Conservation (phyloP, 441 rosid genomes). For the Brassica hybrid region DNA sequence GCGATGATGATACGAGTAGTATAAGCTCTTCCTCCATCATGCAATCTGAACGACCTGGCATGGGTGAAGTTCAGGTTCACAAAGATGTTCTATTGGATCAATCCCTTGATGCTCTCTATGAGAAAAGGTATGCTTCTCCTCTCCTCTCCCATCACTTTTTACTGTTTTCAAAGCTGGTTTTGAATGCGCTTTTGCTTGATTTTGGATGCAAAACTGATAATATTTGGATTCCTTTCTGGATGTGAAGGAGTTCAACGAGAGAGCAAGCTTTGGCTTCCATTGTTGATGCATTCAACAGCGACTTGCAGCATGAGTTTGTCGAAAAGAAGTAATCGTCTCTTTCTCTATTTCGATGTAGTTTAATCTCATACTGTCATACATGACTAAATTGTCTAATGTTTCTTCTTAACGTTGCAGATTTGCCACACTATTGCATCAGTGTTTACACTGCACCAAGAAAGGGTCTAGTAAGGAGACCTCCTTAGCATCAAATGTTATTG, state of each 20-base stretch:
- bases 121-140: slow-evolving; percentile 66
- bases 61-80: slow-evolving; percentile 67
- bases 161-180: too few species aligned
- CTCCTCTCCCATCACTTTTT: too few species aligned
- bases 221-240: slow-evolving; percentile 8
- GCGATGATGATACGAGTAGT: slow-evolving; percentile 80
- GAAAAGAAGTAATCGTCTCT: slow-evolving; percentile 68
- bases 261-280: slow-evolving; percentile 79
- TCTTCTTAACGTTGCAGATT: slow-evolving; percentile 53
- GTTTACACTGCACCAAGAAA: slow-evolving; percentile 65
- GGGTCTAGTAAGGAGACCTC: slow-evolving; percentile 78
- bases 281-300: slow-evolving; percentile 74
- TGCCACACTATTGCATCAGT: slow-evolving; percentile 83
- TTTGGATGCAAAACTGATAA: slow-evolving; percentile 13
- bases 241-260: slow-evolving; percentile 78
- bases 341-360: too few species aligned
- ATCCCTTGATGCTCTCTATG: slow-evolving; percentile 85
- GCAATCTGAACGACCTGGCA: slow-evolving; percentile 61
- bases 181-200: too few species aligned
- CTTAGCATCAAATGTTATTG: slow-evolving; percentile 76
- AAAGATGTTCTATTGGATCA: slow-evolving; percentile 79
- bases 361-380: neutral
- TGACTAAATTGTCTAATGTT: too few species aligned
- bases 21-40: slow-evolving; percentile 73
- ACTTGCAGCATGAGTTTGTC: too few species aligned